Percentiles rank a stretch among this genome's conserved stretches.
Conservation (phyloP, 2,329 filamentous ascomycete genomes). For the Plectosphaerella sp. region DNA sequence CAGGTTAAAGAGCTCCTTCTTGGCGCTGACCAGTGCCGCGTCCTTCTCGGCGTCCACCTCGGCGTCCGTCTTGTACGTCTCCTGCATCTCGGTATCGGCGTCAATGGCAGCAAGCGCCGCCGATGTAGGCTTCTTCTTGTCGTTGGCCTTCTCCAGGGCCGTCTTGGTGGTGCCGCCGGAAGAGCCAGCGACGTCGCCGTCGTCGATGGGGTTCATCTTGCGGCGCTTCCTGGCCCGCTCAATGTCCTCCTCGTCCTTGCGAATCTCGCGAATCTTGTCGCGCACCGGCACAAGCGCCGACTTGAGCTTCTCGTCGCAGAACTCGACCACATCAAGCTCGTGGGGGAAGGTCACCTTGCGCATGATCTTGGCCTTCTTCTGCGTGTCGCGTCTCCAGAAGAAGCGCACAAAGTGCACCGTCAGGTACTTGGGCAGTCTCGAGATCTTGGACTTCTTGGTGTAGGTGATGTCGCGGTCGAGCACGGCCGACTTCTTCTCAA, state of each 20-base stretch:
- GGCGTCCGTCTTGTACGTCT: conserved; percentile 86
- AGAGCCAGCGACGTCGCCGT: conserved; percentile 38
- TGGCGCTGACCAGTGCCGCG: conserved; percentile 69
- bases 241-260: conserved; percentile 92
- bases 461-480: conserved; percentile 78
- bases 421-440: conserved; percentile 88
- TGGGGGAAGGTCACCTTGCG: conserved; percentile 95
- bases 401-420: conserved; percentile 97
- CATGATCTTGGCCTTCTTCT: conserved; percentile 99
- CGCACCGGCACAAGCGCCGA: conserved; percentile 84
- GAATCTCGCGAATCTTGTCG: conserved; percentile 90
- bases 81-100: conserved; percentile 67
- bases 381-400: conserved; percentile 92
- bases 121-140: conserved; percentile 27
- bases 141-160: conserved; percentile 40
- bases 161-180: conserved; percentile 40
- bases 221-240: conserved; percentile 89
- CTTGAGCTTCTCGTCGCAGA: conserved; percentile 87
- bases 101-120: conserved; percentile 41
- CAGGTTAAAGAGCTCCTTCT: conserved; percentile 80
- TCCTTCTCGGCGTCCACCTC: conserved; percentile 84
- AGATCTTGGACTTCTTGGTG: conserved; percentile 87
- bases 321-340: conserved; percentile 89
- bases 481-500: conserved; percentile 81
- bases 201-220: conserved; percentile 57